Conservation (phyloP, 2,329 filamentous ascomycete genomes). For the Graphiopsis chlorocephala region DNA sequence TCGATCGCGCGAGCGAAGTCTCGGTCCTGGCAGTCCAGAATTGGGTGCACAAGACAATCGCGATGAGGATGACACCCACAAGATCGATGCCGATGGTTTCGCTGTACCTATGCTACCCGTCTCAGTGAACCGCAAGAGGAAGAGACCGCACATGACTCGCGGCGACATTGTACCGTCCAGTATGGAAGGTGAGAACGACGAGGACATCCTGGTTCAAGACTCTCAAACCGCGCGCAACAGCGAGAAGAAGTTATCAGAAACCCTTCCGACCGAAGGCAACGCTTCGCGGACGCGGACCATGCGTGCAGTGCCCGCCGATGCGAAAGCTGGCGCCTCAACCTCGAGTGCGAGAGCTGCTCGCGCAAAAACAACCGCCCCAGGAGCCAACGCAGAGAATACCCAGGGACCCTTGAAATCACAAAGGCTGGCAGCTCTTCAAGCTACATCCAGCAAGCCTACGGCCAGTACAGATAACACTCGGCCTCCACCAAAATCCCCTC, state of each 20-base stretch:
- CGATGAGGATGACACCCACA: background rate
- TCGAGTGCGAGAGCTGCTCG: background rate
- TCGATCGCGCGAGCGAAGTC: conserved; percentile 7
- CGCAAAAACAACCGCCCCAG: background rate
- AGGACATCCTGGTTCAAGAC: conserved; percentile 4
- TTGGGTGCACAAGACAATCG: background rate
- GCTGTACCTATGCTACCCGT: conserved; percentile 7
- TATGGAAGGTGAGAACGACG: conserved; percentile 10
- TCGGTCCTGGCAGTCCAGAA: background rate
- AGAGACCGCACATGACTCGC: background rate
- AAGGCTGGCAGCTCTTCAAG: background rate
- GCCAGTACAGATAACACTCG: background rate
- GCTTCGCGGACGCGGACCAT: background rate
- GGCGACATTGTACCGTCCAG: conserved; percentile 1
- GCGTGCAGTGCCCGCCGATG: conserved; percentile 3
- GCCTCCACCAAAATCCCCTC: background rate
- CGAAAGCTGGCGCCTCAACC: background rate
- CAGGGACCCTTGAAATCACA: background rate
- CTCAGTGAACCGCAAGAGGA: background rate
- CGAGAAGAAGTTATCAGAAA: background rate
- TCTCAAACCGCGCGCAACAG: background rate
- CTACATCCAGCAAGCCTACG: background rate
- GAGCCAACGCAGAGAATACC: background rate
- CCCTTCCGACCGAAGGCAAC: background rate
- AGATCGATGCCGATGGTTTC: conserved; percentile 13